These are phyloP conservation scores for Oropetium thomaeum DNA, from an alignment of 176 grass and related monocot genomes.

Conservation along the genomic window DNA sequence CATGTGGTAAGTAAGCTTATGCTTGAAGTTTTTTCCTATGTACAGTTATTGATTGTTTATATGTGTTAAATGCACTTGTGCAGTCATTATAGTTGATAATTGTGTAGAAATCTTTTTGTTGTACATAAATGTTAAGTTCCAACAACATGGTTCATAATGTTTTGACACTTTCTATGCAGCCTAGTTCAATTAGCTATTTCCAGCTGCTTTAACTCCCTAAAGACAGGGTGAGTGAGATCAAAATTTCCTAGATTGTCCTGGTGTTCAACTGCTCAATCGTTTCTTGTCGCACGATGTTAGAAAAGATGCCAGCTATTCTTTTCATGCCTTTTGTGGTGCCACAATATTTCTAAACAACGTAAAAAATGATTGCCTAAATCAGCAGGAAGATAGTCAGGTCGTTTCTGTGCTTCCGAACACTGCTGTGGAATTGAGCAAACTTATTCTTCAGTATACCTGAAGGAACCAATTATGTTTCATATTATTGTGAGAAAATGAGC, in stretches of 20 bases:
- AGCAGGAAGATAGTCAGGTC: not conserved
- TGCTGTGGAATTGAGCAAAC: not conserved
- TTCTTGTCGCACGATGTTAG: constrained; percentile 6
- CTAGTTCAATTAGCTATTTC: constrained; percentile 14
- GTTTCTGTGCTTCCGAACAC: constrained; percentile 11
- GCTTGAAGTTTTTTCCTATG: not conserved
- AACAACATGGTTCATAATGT: constrained; percentile 6
- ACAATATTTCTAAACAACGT: constrained; percentile 11
- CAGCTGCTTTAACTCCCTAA: not conserved
- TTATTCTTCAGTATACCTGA: constrained; percentile 9
- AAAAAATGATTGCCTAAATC: constrained; percentile 9
- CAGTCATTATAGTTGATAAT: constrained; percentile 10
- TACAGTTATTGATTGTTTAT: constrained; percentile 1
- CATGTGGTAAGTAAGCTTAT: constrained; percentile 69
- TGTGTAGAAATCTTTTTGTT: not conserved
- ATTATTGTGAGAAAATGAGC: not conserved
- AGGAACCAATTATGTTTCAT: constrained; percentile 3
- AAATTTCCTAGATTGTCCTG: constrained; percentile 16
- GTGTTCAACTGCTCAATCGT: not conserved
- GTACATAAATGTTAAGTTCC: not conserved
- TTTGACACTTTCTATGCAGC: constrained; percentile 17
- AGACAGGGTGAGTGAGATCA: not conserved
- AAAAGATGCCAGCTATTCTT: not conserved
- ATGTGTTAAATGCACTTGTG: not conserved
- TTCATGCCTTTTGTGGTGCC: not conserved